Evolutionary conservation across 2,329 filamentous ascomycete genomes (phyloP).

Genomic region (Aspergillus piperis): DNA sequence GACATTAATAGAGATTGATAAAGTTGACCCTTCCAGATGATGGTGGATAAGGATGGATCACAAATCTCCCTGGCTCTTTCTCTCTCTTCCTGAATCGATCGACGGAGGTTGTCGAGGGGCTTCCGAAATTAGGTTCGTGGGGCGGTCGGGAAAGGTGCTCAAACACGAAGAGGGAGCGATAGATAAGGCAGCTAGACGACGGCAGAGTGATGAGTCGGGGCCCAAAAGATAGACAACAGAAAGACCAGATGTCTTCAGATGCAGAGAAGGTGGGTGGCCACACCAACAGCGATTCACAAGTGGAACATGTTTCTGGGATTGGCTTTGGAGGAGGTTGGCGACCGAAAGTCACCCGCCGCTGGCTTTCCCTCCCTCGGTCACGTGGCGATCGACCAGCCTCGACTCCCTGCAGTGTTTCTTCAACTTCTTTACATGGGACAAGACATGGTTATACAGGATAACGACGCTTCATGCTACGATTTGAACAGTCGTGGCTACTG

Average conservation of each 20-base stretch:
- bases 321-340: constrained; percentile 1
- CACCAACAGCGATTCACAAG: constrained; percentile 1
- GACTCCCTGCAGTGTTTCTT: not conserved
- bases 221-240: not conserved
- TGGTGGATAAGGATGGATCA: not conserved
- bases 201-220: not conserved
- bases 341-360: constrained; percentile 1
- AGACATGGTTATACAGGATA: too few species aligned
- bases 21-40: not conserved
- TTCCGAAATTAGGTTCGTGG: constrained; percentile 32
- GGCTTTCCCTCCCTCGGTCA: not conserved
- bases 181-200: not conserved
- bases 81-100: constrained; percentile 18
- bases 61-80: not conserved
- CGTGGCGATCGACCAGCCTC: not conserved
- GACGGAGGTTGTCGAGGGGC: constrained; percentile 24
- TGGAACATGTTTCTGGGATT: constrained; percentile 4
- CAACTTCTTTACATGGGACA: too few species aligned
- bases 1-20: not conserved
- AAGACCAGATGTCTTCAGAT: not conserved
- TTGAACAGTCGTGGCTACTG: not conserved
- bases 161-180: not conserved
- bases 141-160: constrained; percentile 22
- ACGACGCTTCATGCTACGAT: too few species aligned
- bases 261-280: not conserved